These are phyloP conservation scores for Cardamine resedifolia DNA, from an alignment of 345 rosid species.

Conservation along the genomic window DNA sequence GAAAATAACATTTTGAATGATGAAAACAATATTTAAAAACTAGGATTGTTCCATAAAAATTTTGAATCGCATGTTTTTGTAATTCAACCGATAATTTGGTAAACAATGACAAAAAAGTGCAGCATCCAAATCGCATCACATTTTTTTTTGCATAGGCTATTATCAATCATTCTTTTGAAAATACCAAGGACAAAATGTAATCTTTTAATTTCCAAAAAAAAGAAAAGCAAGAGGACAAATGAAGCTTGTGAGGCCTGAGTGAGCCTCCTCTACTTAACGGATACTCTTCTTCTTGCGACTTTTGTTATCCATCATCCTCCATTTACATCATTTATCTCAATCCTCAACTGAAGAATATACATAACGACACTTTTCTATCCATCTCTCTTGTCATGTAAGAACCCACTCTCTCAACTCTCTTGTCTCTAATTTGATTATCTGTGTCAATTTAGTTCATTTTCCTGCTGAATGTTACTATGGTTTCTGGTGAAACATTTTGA, in stretches of 20 bases:
- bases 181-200: neutral
- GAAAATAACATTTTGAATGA: neutral
- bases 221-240: neutral
- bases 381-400: conserved; percentile 31
- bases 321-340: neutral
- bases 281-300: neutral
- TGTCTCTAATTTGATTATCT: neutral
- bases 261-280: conserved; percentile 16
- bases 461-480: neutral
- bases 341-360: neutral
- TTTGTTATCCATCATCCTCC: conserved; percentile 21
- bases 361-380: neutral
- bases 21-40: neutral
- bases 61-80: neutral
- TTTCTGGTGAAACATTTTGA: neutral
- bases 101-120: too few species aligned
- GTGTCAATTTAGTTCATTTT: neutral
- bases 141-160: too few species aligned
- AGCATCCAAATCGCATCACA: too few species aligned
- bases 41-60: neutral
- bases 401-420: neutral
- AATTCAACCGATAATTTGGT: too few species aligned
- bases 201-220: neutral
- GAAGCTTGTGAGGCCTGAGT: neutral
- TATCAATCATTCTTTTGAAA: neutral